Conservation (phyloP, 257 asterid species). For the Leptodermis oblonga region DNA sequence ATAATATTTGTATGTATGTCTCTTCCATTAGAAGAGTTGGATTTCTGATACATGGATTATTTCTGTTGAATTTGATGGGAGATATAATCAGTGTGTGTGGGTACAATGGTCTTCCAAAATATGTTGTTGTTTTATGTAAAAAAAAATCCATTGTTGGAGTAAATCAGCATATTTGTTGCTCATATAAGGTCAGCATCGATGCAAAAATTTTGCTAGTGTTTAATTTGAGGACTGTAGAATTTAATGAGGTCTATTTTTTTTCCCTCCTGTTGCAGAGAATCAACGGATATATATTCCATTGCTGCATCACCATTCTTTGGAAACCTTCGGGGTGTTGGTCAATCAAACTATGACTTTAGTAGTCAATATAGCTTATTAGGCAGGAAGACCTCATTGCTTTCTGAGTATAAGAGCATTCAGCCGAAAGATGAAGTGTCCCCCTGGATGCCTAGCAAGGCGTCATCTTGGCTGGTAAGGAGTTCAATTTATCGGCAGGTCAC, state of each 20-base stretch:
- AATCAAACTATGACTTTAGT: constrained; percentile 30
- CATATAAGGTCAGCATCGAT: background rate
- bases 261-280: constrained; percentile 43
- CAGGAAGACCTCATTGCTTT: constrained; percentile 46
- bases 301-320: constrained; percentile 83
- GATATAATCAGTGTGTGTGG: background rate
- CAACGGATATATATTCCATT: constrained; percentile 62
- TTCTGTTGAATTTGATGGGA: background rate
- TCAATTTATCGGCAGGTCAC: constrained; percentile 39
- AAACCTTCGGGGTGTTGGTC: constrained; percentile 28
- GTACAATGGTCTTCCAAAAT: background rate
- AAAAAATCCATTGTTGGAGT: background rate
- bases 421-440: constrained; percentile 29
- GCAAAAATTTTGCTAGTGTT: background rate
- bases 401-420: constrained; percentile 33
- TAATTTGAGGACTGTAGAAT: background rate
- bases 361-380: constrained; percentile 28
- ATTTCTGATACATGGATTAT: background rate
- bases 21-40: too few relatives aligned
- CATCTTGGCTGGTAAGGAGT: constrained; percentile 36
- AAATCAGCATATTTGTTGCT: background rate
- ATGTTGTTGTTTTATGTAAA: background rate
- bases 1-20: too few relatives aligned
- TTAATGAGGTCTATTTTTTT: background rate
- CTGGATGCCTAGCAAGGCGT: constrained; percentile 22